phyloP scores from a whole-genome alignment of 441 rosid species.

The Brassica balearica region DNA sequence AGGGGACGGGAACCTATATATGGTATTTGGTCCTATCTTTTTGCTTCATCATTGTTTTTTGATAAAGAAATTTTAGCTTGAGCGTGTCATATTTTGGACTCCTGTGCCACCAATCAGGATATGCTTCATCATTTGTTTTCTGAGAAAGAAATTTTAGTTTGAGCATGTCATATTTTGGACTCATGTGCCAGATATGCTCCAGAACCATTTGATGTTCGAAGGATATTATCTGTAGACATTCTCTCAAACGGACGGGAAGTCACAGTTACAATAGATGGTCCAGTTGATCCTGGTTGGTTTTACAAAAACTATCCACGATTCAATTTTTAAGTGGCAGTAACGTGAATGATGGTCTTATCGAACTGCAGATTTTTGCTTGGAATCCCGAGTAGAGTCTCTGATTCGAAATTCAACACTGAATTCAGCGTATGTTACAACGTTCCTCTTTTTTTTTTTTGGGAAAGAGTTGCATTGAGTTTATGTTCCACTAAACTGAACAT shows the following conservation, averaged over 20 bases:
- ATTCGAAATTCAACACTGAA: conserved; percentile 79
- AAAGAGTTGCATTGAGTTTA: background rate
- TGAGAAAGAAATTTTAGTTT: conserved; percentile 5
- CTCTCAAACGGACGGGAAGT: conserved; percentile 66
- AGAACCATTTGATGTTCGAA: conserved; percentile 89
- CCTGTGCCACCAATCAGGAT: conserved; percentile 59
- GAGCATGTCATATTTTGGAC: conserved; percentile 7
- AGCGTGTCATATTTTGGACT: conserved; percentile 5
- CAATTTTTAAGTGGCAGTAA: no score
- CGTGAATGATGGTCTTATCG: conserved; percentile 34
- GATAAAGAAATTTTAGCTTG: conserved; percentile 10
- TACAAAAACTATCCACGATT: background rate
- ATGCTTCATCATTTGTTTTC: conserved; percentile 3
- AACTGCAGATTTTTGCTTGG: conserved; percentile 7
- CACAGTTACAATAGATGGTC: conserved; percentile 56
- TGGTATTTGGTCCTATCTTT: conserved; percentile 49
- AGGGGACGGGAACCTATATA: conserved; percentile 53
- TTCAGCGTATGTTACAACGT: conserved; percentile 63
- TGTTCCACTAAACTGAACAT: background rate
- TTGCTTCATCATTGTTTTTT: conserved; percentile 7
- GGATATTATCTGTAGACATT: conserved; percentile 73
- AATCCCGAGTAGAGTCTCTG: conserved; percentile 68
- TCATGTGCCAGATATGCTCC: conserved; percentile 93
- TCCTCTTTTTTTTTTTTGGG: background rate
- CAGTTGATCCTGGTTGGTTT: conserved; percentile 70